Evolutionary conservation across 2,329 filamentous ascomycete genomes (phyloP), one percentile per base, ranked within the genome.

Genomic region (Blastomyces parvus): DNA sequence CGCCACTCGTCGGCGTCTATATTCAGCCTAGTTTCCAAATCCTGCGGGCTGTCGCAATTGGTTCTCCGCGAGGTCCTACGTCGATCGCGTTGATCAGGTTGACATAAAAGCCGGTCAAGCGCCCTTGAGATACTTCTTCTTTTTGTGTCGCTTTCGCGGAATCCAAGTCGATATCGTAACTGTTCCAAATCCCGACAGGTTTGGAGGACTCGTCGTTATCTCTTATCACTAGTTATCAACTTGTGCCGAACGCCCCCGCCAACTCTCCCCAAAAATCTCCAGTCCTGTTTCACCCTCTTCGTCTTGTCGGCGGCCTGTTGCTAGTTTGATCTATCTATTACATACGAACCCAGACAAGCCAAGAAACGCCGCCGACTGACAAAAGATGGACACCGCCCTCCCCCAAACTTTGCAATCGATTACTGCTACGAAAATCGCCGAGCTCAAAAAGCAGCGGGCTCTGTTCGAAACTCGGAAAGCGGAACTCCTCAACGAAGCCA

Each of bases 341-440:
- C n/a, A n/a, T n/a, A 11, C 36, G 36, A 59, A 44, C 22, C 3
- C 2, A 7, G 4, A 33, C 40, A 2, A 4, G 19, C 55, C 19
- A 46, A 36, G 14, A 9, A 2, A 42, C 3, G 19, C 50, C 5
- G 19, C 3, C 9, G 36, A 42, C 36, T 55, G 69, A 48, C 50
- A 77, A 76, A 77, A 76, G 73, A 44, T 72, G 52, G 66, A 66
- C 27, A 67, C 71, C 27, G 75, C 75, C 53, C 76, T 84, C 44
- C 82, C 82, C 6, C 76, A 82, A 62, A 83, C 82, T 17, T 78
- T 84, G 36, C 78, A 81, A 61, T 80, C 80, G 42, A 82, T 84
- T 69, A 85, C 82, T 25, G 74, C 74, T 48, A 82, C 81, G 63
- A 86, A 86, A 68, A 80, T 86, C 64, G 74, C 74, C n/a, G 82